Evolutionary conservation across 306 rosid species (phyloP), one percentile per base, ranked within the genome.

Genomic region (Malus asiatica): DNA sequence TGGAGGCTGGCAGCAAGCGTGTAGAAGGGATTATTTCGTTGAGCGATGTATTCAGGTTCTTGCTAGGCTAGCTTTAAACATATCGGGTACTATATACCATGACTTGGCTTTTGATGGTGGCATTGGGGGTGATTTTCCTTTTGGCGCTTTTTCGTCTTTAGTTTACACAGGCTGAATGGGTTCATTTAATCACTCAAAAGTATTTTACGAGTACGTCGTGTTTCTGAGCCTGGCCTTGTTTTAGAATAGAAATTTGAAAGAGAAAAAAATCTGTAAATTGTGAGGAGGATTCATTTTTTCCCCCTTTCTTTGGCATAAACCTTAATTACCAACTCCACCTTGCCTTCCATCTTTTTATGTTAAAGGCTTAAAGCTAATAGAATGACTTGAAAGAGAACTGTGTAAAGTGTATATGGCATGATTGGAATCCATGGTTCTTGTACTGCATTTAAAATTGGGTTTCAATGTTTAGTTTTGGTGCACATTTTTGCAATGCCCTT

Each of bases 1-100:
- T 92, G 78, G 97, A 92, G 82, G 95, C 97, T 19, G 97, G 97
- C 63, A 89, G 91, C 90, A 92, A 88, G 86, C 95, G 97, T 8
- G 97, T 92, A 55, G 93, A 92, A 84, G 97, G 97, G 51, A 87
- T 92, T 67, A 86, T 92, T 83, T 89, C 97, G 22, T 74, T 89
- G 85, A 85, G 89, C 65, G 97, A 92, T 45, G 91, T 92, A 71
- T 89, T 92, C 91, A 85, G 73, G 82, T 92, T 89, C 90, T 84
- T 92, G 84, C 84, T 92, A 78, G 89, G 91, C 69, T 84, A 87
- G 73, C 83, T 71, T 75, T 77, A 77, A 79, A 30, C 68, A 52
- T 53, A 73, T 68, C 53, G 30, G 64, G 46, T 61, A 59, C 70
- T 68, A 74, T 84, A 64, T 70, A 65, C 33, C 38, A 53, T 44